Base-by-base conservation (phyloP, 2,329 filamentous ascomycete species). In the Cryphonectria parasitica region DNA sequence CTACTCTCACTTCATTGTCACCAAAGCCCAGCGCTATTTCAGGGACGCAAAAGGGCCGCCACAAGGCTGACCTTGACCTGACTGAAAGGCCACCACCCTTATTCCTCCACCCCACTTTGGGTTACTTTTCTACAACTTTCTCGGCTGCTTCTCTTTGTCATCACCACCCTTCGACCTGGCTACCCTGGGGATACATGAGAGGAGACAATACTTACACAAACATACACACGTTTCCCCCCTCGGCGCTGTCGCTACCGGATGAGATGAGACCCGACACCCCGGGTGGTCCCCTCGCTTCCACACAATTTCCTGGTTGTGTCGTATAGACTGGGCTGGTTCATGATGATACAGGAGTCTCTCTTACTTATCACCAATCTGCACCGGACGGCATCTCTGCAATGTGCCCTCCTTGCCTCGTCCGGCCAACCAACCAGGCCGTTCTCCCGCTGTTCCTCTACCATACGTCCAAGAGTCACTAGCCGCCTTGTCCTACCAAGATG, bases 1-100 rank as follows among this genome's bases (percentile, higher is more conserved):
- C 41, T 22, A n/a, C 17, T n/a, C 45, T 49, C 45, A n/a, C 45
- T n/a, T 49, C 28, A 65, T 65, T 65, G 63, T 65, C 28, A 65
- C 63, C 28, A 52, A 41, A 28, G 19, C n/a, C 11, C n/a, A 7
- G n/a, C 36, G 17, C 65, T 67, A 67, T 67, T 67, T 67, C 54
- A 60, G 66, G 45, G 66, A 62, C 56, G 31, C 52, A 52, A n/a
- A 28, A 34, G 31, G 64, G 64, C 64, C 54, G 64, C 64, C 54
- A 49, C 31, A 43, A 36, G 66, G 64, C 43, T 66, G 64, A 56
- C 45, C 64, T 43, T 28, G 43, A n/a, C 41, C 63, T 43, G 28
- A 28, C 54, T 58, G 25, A 49, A 7, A 8, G 58, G 19, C 28
- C 54, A 31, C 28, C 28, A 31, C 54, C 28, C 15, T 31, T 15